phyloP scores from a whole-genome alignment of 306 rosid species.

The Fagus sylvatica region DNA sequence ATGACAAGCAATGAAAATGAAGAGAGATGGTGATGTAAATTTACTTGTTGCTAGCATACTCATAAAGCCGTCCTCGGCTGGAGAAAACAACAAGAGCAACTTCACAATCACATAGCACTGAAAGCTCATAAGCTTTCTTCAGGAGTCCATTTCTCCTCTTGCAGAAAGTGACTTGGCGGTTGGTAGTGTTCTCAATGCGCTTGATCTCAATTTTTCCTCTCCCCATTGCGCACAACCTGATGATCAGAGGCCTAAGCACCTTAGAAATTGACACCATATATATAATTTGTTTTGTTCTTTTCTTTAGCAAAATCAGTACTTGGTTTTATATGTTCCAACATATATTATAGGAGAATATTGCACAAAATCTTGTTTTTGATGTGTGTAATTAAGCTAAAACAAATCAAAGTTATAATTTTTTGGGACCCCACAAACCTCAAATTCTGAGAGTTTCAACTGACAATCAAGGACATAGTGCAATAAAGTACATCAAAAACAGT shows the following conservation, averaged over 20 bases:
- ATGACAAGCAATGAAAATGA: background rate
- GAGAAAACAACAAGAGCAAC: slow-evolving; percentile 95
- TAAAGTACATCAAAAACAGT: no score
- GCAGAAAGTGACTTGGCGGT: slow-evolving; percentile 91
- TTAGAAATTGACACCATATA: background rate
- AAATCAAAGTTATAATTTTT: no score
- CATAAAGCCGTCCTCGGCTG: slow-evolving; percentile 86
- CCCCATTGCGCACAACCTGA: slow-evolving; percentile 51
- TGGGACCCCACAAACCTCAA: no score
- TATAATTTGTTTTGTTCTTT: background rate
- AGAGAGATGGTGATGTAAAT: background rate
- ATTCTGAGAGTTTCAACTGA: no score
- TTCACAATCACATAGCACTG: slow-evolving; percentile 95
- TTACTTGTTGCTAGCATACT: slow-evolving; percentile 86
- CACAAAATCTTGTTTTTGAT: no score
- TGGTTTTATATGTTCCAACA: background rate
- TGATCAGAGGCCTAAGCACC: background rate
- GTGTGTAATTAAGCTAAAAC: no score
- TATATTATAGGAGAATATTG: no score
- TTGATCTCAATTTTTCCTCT: slow-evolving; percentile 96
- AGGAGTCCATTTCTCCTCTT: slow-evolving; percentile 90
- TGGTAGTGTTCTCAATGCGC: slow-evolving; percentile 91
- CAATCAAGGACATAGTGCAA: no score
- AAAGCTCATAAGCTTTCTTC: slow-evolving; percentile 90
- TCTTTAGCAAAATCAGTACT: background rate